Evolutionary conservation across 1,139 yeast genomes (phyloP).

Genomic region (Hanseniaspora uvarum): DNA sequence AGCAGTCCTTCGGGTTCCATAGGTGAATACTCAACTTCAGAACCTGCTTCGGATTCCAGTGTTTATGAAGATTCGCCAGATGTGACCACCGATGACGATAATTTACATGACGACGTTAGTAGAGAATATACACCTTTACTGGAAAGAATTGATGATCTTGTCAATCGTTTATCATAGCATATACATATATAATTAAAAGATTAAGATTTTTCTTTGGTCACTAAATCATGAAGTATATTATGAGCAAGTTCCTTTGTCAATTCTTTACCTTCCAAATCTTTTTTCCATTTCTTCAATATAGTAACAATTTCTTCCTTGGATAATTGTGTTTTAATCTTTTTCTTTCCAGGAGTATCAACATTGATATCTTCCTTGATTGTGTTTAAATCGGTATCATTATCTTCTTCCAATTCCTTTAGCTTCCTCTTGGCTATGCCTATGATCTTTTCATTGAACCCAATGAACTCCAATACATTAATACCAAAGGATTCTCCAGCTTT

Average conservation of each 20-base stretch:
- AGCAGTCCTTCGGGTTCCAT: conserved; percentile 31
- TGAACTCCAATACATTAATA: conserved; percentile 93
- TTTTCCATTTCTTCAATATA: conserved; percentile 13
- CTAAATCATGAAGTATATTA: conserved; percentile 3
- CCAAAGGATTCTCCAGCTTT: conserved; percentile 92
- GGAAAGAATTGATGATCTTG: conserved; percentile 39
- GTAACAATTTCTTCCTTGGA: conserved; percentile 7
- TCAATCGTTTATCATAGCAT: conserved; percentile 17
- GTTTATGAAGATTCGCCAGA: conserved; percentile 29
- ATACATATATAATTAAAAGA: not conserved
- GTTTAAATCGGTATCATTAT: not conserved
- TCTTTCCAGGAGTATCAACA: conserved; percentile 6
- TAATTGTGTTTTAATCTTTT: not conserved
- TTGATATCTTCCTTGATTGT: not conserved
- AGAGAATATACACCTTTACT: conserved; percentile 43
- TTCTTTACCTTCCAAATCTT: not conserved
- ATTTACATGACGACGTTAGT: conserved; percentile 37
- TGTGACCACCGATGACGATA: conserved; percentile 20
- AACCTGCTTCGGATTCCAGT: conserved; percentile 25
- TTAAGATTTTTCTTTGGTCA: not conserved
- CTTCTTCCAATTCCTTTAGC: conserved; percentile 64
- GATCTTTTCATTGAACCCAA: conserved; percentile 79
- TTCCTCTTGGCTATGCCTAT: conserved; percentile 91
- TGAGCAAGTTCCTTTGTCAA: conserved; percentile 3
- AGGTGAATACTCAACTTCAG: conserved; percentile 38